Evolutionary conservation across 1,284 basidiomycete species (phyloP).

Genomic region (Puccinia horiana): DNA sequence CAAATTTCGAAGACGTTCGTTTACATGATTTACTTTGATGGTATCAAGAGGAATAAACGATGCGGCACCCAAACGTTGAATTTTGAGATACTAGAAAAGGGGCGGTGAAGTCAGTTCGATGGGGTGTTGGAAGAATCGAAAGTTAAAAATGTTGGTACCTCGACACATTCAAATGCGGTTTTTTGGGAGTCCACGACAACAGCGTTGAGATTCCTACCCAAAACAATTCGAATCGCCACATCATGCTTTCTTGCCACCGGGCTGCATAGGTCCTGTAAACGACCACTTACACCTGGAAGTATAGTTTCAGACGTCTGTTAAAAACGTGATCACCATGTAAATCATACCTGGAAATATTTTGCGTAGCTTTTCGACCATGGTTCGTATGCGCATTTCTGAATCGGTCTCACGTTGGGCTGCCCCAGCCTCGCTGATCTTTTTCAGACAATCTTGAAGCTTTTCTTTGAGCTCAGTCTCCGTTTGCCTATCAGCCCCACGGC

Average conservation of each 20-base stretch:
- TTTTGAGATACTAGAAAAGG: constrained; percentile 79
- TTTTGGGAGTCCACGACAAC: constrained; percentile 95
- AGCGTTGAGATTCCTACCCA: constrained; percentile 92
- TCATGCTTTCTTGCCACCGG: constrained; percentile 91
- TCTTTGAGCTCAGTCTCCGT: constrained; percentile 86
- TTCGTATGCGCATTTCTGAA: constrained; percentile 78
- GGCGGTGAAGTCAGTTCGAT: neutral
- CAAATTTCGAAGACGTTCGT: constrained; percentile 90
- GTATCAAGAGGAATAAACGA: constrained; percentile 97
- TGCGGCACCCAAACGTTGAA: constrained; percentile 88
- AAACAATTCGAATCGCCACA: constrained; percentile 85
- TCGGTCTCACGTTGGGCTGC: constrained; percentile 83
- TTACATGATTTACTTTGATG: constrained; percentile 87
- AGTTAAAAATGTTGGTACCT: constrained; percentile 64
- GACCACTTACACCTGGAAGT: constrained; percentile 64
- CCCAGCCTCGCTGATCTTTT: constrained; percentile 82
- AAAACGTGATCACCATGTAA: neutral
- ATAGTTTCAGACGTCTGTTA: constrained; percentile 34
- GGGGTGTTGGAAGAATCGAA: neutral
- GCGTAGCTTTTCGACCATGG: constrained; percentile 78
- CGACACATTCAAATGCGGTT: constrained; percentile 95
- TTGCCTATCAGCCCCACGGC: constrained; percentile 64
- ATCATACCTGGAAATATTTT: constrained; percentile 75
- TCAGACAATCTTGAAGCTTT: constrained; percentile 77
- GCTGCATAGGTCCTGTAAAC: constrained; percentile 88